These are phyloP conservation scores for Takakia lepidozioides DNA, from an alignment of 225 moss, liverwort and hornwort genomes.

Conservation along the genomic window DNA sequence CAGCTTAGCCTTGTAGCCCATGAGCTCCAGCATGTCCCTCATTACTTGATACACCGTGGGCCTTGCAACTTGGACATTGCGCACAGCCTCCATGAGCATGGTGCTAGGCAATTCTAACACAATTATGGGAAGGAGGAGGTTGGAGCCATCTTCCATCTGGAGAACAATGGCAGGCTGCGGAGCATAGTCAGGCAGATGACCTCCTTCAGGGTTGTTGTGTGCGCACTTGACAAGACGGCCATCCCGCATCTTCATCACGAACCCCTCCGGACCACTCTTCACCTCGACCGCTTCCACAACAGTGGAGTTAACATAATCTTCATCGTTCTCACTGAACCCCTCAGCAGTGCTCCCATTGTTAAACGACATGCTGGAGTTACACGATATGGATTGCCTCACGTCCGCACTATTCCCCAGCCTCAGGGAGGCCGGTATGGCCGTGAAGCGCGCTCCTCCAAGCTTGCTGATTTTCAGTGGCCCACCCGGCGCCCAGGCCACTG, in stretches of 20 bases:
- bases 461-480: background rate
- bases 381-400: slow-evolving; percentile 2
- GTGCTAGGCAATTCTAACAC: slow-evolving; percentile 51
- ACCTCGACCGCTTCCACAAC: slow-evolving; percentile 55
- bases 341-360: slow-evolving; percentile 37
- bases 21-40: slow-evolving; percentile 50
- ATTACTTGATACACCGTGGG: slow-evolving; percentile 55
- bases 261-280: slow-evolving; percentile 46
- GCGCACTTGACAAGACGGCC: slow-evolving; percentile 45
- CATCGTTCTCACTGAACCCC: slow-evolving; percentile 42
- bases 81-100: slow-evolving; percentile 56
- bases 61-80: slow-evolving; percentile 49
- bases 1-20: slow-evolving; percentile 54
- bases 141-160: slow-evolving; percentile 48
- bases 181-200: slow-evolving; percentile 40
- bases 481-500: background rate
- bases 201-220: slow-evolving; percentile 41
- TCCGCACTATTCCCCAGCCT: background rate
- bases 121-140: slow-evolving; percentile 41
- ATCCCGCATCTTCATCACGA: slow-evolving; percentile 47
- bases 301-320: slow-evolving; percentile 45
- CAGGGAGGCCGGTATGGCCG: background rate
- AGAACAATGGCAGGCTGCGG: slow-evolving; percentile 53
- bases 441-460: no score
- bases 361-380: slow-evolving; percentile 53